Base-by-base conservation (phyloP, 1,284 basidiomycete genomes). In the Xerocomus nothofagi region DNA sequence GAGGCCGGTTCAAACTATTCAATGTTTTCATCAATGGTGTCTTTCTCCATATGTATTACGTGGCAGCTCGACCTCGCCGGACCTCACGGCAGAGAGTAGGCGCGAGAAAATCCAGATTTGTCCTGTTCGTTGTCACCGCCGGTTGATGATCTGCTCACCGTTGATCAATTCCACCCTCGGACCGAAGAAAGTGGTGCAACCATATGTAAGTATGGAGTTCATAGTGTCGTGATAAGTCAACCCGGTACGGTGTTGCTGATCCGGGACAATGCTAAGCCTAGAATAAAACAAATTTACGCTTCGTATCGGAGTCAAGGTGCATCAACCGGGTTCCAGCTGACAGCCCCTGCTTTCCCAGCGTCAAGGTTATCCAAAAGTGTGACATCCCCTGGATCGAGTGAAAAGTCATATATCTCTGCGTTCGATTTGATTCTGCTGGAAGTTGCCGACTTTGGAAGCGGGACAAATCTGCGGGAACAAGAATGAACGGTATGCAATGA, bases 381-480 rank as follows among this genome's bases (percentile, higher is more conserved):
- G 77, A 93, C 81, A 54, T 92, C 88, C 33, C 80, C 78, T 7
- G 69, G 60, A 43, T 68, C 67, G 12, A 94, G 73, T 47, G 78
- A 77, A 59, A 93, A 93, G 62, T 86, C 82, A 53, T 81, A 91
- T 1, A 92, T 66, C 20, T 84, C 64, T 1, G 81, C 68, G 56
- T 94, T 94, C 17, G 81, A 81, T 33, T 72, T 68, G 56, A 93
- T 92, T 33, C 89, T 77, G 8, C 70, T 65, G 0, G 84, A 76
- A 0, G 76, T 85, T n/a, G 78, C 80, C 30, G 85, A 88, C 69
- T 92, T 93, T 4, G 89, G 88, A 20, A 93, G 74, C 0, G 87
- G 86, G 0, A 87, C 75, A 62, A 76, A 86, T 18, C 86, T 64
- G 17, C 18, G 18, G 26, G n/a, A 15, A 43, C 29, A 32, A 26